Percentiles rank a stretch among this genome's conserved stretches.
phyloP scores from a whole-genome alignment of 768 basidiomycete genomes.

The Russula sp. region DNA sequence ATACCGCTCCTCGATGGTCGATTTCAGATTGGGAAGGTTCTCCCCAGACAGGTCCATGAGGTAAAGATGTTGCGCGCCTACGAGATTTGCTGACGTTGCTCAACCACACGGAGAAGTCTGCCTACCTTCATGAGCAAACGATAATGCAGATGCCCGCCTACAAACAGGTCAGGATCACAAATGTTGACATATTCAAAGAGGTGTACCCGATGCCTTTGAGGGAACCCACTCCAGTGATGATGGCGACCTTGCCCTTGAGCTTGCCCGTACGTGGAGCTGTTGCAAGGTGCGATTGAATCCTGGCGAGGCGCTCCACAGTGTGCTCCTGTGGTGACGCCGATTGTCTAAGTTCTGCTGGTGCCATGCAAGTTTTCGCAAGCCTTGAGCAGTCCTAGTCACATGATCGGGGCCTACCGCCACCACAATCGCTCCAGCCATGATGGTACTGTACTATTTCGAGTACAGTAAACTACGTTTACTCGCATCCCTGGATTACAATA shows the following conservation, averaged over 20 bases:
- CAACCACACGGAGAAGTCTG: neutral
- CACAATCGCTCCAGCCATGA: too few species aligned
- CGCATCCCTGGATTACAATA: too few species aligned
- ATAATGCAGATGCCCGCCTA: slow-evolving; percentile 68
- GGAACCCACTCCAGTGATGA: slow-evolving; percentile 87
- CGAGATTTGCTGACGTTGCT: slow-evolving; percentile 8
- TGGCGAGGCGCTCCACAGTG: slow-evolving; percentile 62
- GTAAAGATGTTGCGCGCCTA: slow-evolving; percentile 77
- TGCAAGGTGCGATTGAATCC: slow-evolving; percentile 65
- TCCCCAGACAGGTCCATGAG: slow-evolving; percentile 66
- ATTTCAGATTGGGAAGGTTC: slow-evolving; percentile 68
- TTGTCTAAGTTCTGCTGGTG: slow-evolving; percentile 14
- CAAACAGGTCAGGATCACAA: neutral
- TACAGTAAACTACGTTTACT: too few species aligned
- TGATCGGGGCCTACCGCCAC: neutral
- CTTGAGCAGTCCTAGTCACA: neutral
- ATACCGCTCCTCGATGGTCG: slow-evolving; percentile 63
- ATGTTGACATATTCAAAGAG: slow-evolving; percentile 12
- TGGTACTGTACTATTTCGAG: too few species aligned
- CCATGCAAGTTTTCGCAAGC: slow-evolving; percentile 5
- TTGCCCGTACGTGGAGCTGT: slow-evolving; percentile 50
- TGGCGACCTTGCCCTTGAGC: slow-evolving; percentile 74
- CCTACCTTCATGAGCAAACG: slow-evolving; percentile 78
- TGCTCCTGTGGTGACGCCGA: slow-evolving; percentile 43
- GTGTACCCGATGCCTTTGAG: slow-evolving; percentile 84